phyloP scores from a whole-genome alignment of 2,329 filamentous ascomycete species.

The Anisogramma anomala region DNA sequence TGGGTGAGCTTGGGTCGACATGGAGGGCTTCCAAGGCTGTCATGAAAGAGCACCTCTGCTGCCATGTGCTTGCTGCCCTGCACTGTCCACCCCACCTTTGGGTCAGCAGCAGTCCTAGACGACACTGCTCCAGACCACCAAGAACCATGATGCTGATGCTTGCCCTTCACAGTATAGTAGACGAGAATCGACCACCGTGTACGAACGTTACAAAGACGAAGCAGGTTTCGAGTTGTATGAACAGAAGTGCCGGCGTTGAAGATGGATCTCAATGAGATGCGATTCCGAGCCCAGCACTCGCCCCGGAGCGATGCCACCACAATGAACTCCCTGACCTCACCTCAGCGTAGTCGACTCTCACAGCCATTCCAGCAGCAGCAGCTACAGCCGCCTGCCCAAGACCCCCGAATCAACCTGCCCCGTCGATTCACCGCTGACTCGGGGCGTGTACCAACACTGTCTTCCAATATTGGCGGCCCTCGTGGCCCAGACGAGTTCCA shows the following conservation, averaged over 20 bases:
- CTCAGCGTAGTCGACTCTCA: conserved; percentile 57
- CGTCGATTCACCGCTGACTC: conserved; percentile 91
- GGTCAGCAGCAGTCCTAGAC: conserved; percentile 9
- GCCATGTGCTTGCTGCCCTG: too few relatives aligned
- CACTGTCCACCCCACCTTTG: conserved; percentile 9
- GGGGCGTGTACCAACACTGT: conserved; percentile 66
- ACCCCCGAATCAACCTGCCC: conserved; percentile 67
- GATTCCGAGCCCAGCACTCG: conserved; percentile 66
- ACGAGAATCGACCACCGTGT: conserved; percentile 27
- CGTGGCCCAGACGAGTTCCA: conserved; percentile 38
- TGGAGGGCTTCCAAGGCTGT: too few relatives aligned
- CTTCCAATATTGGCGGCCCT: conserved; percentile 43
- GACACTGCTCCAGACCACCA: conserved; percentile 5
- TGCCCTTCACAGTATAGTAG: conserved; percentile 26
- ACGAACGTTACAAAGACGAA: conserved; percentile 22
- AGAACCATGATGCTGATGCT: conserved; percentile 9
- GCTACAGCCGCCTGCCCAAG: conserved; percentile 35
- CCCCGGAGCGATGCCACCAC: conserved; percentile 64
- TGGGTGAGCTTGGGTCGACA: too few relatives aligned
- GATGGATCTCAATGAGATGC: conserved; percentile 59
- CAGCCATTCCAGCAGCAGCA: not conserved
- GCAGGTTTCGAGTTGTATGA: not conserved
- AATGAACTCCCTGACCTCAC: conserved; percentile 64
- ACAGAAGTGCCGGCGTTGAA: conserved; percentile 18
- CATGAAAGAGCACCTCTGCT: too few relatives aligned